phyloP scores from a whole-genome alignment of 2,329 filamentous ascomycete species.

The Sporothrix variecibatus region DNA sequence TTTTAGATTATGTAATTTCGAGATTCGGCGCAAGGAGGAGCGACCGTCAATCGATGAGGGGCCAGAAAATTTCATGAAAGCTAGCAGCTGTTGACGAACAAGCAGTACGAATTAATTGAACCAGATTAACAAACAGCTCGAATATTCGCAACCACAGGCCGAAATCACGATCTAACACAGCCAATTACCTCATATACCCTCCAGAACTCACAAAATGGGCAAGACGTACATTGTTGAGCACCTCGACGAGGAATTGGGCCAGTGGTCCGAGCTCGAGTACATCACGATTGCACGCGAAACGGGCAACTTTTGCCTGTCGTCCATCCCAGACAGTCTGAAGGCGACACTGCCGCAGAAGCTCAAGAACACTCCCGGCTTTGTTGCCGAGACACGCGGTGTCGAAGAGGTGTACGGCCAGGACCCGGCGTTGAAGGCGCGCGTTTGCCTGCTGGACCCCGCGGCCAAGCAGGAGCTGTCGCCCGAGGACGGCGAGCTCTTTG shows the following conservation, averaged over 20 bases:
- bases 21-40: not conserved
- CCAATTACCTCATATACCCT: not conserved
- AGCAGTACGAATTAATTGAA: not conserved
- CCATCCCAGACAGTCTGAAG: constrained; percentile 66
- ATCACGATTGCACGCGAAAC: constrained; percentile 82
- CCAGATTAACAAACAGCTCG: not conserved
- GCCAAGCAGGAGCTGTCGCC: constrained; percentile 69
- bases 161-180: not conserved
- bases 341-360: constrained; percentile 60
- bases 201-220: constrained; percentile 31
- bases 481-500: constrained; percentile 78
- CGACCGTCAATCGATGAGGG: not conserved
- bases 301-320: constrained; percentile 78
- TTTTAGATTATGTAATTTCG: constrained; percentile 10
- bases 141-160: not conserved
- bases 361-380: constrained; percentile 61
- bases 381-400: constrained; percentile 73
- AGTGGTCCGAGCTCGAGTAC: constrained; percentile 95
- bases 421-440: constrained; percentile 51
- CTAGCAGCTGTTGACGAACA: not conserved
- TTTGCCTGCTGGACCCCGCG: constrained; percentile 26
- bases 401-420: constrained; percentile 76
- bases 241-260: constrained; percentile 88
- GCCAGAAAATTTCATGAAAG: not conserved
- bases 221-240: constrained; percentile 95